Conservation (phyloP, 208 protist species). For the Acanthamoeba culbertsoni region DNA sequence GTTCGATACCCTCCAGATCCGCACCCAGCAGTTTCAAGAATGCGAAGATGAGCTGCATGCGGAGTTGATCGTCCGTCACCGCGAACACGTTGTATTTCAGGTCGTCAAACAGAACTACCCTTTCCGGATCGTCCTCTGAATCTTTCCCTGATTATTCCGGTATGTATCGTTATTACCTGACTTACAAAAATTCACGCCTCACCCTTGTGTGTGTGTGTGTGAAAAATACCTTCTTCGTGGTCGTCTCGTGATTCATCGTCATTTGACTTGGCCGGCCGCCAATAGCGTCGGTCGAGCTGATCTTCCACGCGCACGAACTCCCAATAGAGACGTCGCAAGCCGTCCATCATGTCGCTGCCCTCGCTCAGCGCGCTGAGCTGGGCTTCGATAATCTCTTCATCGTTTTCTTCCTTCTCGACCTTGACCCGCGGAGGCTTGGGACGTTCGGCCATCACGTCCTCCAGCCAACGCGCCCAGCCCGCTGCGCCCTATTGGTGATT, state of each 20-base stretch:
- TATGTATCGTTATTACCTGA: too few species aligned
- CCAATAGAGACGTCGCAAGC: background rate
- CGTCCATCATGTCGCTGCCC: background rate
- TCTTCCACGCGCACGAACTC: background rate
- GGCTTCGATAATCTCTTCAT: too few species aligned
- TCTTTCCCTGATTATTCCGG: background rate
- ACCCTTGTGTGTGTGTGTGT: too few species aligned
- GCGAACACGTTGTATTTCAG: conserved; percentile 9
- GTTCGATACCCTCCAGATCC: background rate
- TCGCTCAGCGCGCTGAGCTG: background rate
- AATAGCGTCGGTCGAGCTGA: background rate
- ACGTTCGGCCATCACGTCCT: background rate
- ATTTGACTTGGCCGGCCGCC: background rate
- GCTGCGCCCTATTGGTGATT: background rate
- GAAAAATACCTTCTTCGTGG: background rate
- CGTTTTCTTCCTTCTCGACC: background rate
- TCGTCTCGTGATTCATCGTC: background rate
- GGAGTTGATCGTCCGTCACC: background rate
- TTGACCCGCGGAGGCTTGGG: background rate
- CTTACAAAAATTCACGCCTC: too few species aligned
- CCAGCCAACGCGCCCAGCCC: background rate
- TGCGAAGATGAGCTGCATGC: conserved; percentile 6
- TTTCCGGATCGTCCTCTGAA: background rate
- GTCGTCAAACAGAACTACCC: conserved; percentile 24
- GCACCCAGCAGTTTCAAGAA: background rate